Conservation (phyloP, 2,329 filamentous ascomycete species). For the Microdochium paspali region DNA sequence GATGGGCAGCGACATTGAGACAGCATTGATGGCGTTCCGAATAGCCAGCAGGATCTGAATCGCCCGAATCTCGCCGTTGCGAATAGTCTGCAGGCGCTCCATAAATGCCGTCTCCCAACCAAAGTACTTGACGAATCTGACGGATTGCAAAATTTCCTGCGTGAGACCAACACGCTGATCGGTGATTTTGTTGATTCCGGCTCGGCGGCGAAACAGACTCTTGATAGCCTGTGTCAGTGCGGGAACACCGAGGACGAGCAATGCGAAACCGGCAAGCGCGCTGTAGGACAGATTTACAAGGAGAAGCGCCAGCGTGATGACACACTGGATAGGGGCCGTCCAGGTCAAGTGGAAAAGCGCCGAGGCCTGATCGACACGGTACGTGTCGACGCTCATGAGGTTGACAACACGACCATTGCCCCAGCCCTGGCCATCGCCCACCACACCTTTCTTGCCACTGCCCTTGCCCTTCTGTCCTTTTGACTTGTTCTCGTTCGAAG, state of each 20-base stretch:
- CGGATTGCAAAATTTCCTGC: conserved; percentile 83
- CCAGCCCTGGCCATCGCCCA: conserved; percentile 74
- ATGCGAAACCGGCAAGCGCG: conserved; percentile 76
- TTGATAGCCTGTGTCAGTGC: conserved; percentile 69
- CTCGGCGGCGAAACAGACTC: conserved; percentile 64
- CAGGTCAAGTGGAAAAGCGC: conserved; percentile 88
- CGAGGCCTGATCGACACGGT: conserved; percentile 80
- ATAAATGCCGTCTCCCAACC: conserved; percentile 90
- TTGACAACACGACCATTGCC: conserved; percentile 87
- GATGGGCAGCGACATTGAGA: conserved; percentile 79
- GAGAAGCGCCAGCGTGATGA: conserved; percentile 72
- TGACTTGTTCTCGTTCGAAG: conserved; percentile 16
- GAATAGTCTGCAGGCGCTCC: conserved; percentile 62
- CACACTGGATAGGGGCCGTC: conserved; percentile 70
- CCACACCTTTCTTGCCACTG: conserved; percentile 34
- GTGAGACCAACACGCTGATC: conserved; percentile 87
- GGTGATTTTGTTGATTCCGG: conserved; percentile 83
- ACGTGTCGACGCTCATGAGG: conserved; percentile 91
- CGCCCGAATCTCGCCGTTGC: conserved; percentile 67
- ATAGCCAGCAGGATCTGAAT: conserved; percentile 78
- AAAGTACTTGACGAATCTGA: conserved; percentile 94
- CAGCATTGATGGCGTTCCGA: conserved; percentile 74
- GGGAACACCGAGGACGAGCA: conserved; percentile 72
- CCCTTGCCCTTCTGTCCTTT: conserved; percentile 21
- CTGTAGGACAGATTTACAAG: conserved; percentile 85